Conservation (phyloP, 148 eudicot genomes). For the Rhododendron williamsianum region DNA sequence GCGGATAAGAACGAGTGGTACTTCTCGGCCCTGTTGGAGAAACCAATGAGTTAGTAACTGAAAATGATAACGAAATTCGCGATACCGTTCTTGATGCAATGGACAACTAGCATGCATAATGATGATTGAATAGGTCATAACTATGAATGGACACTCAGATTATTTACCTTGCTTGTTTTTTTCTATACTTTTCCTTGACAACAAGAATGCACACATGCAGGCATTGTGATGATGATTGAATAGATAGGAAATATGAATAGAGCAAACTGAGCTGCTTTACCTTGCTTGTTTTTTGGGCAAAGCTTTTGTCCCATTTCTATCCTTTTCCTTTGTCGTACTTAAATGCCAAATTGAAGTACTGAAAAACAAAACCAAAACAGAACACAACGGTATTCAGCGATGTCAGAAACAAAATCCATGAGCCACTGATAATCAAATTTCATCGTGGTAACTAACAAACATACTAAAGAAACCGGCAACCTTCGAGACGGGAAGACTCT, state of each 20-base stretch:
- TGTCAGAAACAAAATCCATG: constrained; percentile 2
- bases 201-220: not conserved
- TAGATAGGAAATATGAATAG: not conserved
- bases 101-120: not conserved
- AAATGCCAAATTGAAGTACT: not conserved
- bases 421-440: not conserved
- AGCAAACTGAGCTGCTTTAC: not conserved
- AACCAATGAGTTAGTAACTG: not conserved
- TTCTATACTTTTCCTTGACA: not conserved
- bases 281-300: not conserved
- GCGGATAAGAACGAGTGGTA: constrained; percentile 36
- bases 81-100: not conserved
- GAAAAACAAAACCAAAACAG: not conserved
- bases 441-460: not conserved
- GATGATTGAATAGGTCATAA: not conserved
- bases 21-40: constrained; percentile 29
- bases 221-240: not conserved
- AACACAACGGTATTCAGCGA: not conserved
- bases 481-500: not conserved
- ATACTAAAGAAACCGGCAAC: not conserved
- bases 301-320: not conserved
- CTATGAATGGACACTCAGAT: not conserved
- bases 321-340: not conserved
- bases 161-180: not conserved
- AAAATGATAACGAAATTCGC: not conserved